Conservation (phyloP, 257 asterid species). For the Jasminum sambac region DNA sequence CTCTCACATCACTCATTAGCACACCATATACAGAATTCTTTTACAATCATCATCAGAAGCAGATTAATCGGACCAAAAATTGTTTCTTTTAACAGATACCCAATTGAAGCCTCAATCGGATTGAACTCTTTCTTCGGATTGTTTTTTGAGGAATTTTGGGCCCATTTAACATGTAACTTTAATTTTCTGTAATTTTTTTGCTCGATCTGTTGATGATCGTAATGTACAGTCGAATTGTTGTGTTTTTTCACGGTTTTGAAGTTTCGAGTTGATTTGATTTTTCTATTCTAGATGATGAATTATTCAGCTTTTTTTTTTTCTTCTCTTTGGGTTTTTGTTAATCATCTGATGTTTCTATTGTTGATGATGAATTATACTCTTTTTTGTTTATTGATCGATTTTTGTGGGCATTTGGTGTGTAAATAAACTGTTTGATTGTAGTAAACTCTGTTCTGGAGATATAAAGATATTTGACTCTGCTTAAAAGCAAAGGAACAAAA, state of each 20-base stretch:
- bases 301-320: no score
- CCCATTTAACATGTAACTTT: constrained; percentile 51
- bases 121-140: constrained; percentile 23
- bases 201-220: constrained; percentile 56
- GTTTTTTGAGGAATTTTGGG: constrained; percentile 63
- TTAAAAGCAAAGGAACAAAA: background rate
- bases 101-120: constrained; percentile 38
- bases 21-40: constrained; percentile 27
- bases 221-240: constrained; percentile 42
- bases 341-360: constrained; percentile 27
- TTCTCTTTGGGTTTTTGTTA: constrained; percentile 30
- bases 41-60: constrained; percentile 30
- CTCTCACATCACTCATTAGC: constrained; percentile 12
- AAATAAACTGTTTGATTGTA: constrained; percentile 27
- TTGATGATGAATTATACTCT: constrained; percentile 22
- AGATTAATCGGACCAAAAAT: constrained; percentile 23
- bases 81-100: constrained; percentile 43
- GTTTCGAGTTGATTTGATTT: constrained; percentile 45
- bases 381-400: constrained; percentile 32
- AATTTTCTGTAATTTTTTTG: constrained; percentile 23
- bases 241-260: constrained; percentile 27
- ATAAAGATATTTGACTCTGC: background rate
- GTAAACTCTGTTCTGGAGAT: constrained; percentile 28
- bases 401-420: constrained; percentile 39
- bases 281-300: constrained; percentile 35